Conservation (phyloP, 2,329 filamentous ascomycete genomes). For the Apiospora saccharicola region DNA sequence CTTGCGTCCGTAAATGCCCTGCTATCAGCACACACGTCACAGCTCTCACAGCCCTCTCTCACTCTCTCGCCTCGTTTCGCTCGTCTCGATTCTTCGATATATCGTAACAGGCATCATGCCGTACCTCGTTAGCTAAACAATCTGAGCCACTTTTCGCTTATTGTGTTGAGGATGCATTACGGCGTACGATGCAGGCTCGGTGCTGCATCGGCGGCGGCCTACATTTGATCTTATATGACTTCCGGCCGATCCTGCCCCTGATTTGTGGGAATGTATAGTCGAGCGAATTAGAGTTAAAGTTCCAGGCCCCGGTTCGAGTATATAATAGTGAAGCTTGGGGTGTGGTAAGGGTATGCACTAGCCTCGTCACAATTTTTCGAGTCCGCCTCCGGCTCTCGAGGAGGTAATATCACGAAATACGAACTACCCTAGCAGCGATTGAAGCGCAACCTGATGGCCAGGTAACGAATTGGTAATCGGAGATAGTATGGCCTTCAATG, state of each 20-base stretch:
- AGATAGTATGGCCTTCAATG: conserved; percentile 11
- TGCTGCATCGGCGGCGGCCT: conserved; percentile 15
- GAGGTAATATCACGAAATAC: background rate
- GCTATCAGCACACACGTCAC: background rate
- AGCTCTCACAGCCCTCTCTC: background rate
- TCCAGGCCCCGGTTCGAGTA: conserved; percentile 4
- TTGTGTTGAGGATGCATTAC: background rate
- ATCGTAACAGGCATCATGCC: background rate
- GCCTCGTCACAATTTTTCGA: background rate
- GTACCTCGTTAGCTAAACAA: background rate
- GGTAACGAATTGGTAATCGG: background rate
- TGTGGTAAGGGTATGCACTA: background rate
- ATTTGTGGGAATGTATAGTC: background rate
- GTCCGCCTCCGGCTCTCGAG: background rate
- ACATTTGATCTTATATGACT: conserved; percentile 12
- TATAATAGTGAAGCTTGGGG: background rate
- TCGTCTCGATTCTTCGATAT: background rate
- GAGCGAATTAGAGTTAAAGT: background rate
- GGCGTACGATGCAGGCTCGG: background rate
- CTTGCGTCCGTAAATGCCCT: conserved; percentile 3
- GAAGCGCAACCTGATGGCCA: background rate
- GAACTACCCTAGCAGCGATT: background rate
- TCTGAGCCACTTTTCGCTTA: conserved; percentile 20
- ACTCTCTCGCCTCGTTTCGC: background rate
- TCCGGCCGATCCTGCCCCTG: conserved; percentile 10